Base-by-base conservation (phyloP, 2,329 filamentous ascomycete species). In the Paracorniculantispora psalliotae region DNA sequence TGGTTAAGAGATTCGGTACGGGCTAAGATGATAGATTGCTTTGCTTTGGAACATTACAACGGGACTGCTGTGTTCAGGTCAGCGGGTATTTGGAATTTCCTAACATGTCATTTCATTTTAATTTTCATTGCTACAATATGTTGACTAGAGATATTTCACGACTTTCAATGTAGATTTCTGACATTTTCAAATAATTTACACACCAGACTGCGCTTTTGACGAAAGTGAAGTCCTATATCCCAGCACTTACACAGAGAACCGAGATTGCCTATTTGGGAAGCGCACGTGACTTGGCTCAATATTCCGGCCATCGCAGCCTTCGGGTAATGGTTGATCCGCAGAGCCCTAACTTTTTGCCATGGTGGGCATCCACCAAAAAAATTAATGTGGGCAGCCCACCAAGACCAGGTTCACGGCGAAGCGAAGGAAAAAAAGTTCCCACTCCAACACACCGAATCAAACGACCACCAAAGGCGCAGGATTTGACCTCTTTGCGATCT, bases 401-500 rank as follows among this genome's bases (percentile, higher is more conserved):
- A 61, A 60, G 44, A 55, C 50, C 48, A 49, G 44, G 33, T 48
- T 41, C 44, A 23, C 52, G 33, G 13, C 43, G 54, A 58, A 53
- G 49, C 59, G 52, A 44, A 46, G 39, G 19, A 49, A 52, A 53
- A 61, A 58, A 51, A 56, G 43, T 59, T 59, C 58, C 62, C 51
- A 62, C 57, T 35, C 58, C 54, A 62, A 44, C 48, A 60, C 52
- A 53, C 54, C 61, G 55, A 61, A 62, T 52, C 54, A 62, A 61
- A 46, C n/a, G n/a, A n/a, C 63, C 67, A 63, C 57, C 66, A 67
- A 69, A 73, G 81, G 84, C 91, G 91, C 88, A 94, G 91, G 91
- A 94, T 94, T 81, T 80, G 79, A 94, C 79, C 69, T 82, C 80
- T 83, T 83, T 83, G 80, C 80, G 80, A 79, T 73, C 73, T 73